These are phyloP conservation scores for Guadua angustifolia DNA, from an alignment of 176 grass and related monocot genomes.

Conservation along the genomic window DNA sequence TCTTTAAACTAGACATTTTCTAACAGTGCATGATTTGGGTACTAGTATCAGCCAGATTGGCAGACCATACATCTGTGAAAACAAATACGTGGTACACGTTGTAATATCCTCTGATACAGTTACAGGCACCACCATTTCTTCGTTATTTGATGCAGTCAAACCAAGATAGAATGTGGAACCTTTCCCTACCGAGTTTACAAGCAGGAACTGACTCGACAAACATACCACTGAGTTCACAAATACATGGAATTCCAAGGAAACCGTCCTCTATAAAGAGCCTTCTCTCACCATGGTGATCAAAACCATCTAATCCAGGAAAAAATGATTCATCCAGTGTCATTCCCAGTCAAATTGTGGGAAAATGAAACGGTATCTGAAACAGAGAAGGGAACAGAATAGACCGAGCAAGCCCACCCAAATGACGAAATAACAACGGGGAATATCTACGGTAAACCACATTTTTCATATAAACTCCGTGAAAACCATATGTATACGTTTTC, in stretches of 20 bases:
- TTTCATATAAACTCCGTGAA: no score
- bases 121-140: conserved; percentile 8
- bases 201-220: neutral
- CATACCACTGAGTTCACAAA: neutral
- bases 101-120: neutral
- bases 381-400: neutral
- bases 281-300: neutral
- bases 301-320: neutral
- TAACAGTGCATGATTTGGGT: no score
- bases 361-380: neutral
- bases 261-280: neutral
- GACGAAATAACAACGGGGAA: neutral
- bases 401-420: neutral
- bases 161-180: neutral
- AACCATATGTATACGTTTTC: no score
- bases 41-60: no score
- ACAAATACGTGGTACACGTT: neutral
- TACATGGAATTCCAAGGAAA: neutral
- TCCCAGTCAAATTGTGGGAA: conserved; percentile 9
- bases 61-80: no score
- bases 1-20: no score
- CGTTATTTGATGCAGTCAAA: neutral
- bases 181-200: neutral
- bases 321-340: conserved; percentile 1
- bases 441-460: no score